Evolutionary conservation across 202 grass and related monocot genomes (phyloP).

Genomic region (Saccharum hybrid): DNA sequence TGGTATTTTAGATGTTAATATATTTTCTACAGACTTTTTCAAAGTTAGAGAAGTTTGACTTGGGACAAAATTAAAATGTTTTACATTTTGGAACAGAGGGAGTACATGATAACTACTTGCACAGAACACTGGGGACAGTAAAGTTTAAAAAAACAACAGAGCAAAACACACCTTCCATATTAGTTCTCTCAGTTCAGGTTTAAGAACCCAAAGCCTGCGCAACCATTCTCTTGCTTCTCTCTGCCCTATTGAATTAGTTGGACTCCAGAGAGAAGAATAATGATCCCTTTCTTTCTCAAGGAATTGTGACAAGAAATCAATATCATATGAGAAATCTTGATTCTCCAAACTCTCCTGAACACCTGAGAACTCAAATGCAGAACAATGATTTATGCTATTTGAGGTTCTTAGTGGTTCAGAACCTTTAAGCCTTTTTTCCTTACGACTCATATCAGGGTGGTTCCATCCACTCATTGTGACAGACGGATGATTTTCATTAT

Average conservation of each 20-base stretch:
- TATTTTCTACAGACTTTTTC: neutral
- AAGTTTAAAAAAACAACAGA: slow-evolving; percentile 13
- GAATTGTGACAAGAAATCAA: slow-evolving; percentile 80
- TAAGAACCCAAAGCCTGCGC: slow-evolving; percentile 82
- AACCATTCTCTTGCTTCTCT: slow-evolving; percentile 99
- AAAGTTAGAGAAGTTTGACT: neutral
- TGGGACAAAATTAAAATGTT: neutral
- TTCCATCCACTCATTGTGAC: slow-evolving; percentile 53
- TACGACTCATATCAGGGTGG: slow-evolving; percentile 57
- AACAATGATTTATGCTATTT: slow-evolving; percentile 39
- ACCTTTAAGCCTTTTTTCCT: slow-evolving; percentile 74
- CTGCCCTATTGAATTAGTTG: slow-evolving; percentile 85
- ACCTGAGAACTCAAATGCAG: slow-evolving; percentile 54
- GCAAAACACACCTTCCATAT: slow-evolving; percentile 83
- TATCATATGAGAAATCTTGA: slow-evolving; percentile 76
- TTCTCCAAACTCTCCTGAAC: slow-evolving; percentile 53
- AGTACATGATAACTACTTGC: neutral
- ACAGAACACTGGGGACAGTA: slow-evolving; percentile 21
- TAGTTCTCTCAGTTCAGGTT: slow-evolving; percentile 75
- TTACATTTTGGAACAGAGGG: neutral
- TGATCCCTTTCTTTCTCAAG: slow-evolving; percentile 92
- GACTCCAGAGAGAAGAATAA: slow-evolving; percentile 89
- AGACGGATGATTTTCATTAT: slow-evolving; percentile 43
- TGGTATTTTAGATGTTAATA: neutral
- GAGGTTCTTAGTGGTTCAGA: slow-evolving; percentile 43